phyloP scores from a whole-genome alignment of 176 grass and related monocot species.

The Puya raimondii region DNA sequence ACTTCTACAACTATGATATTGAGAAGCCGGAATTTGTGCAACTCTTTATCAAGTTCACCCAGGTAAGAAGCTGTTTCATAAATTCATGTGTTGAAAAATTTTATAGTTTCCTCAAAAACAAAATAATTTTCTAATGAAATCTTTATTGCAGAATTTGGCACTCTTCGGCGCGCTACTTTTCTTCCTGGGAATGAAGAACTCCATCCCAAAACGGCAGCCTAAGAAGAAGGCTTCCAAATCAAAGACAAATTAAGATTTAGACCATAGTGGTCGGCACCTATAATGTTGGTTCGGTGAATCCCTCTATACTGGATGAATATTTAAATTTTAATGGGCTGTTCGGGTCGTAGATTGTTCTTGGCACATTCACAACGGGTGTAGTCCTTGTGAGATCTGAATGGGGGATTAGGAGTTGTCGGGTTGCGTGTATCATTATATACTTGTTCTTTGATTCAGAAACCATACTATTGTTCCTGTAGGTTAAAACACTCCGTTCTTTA shows the following conservation, averaged over 20 bases:
- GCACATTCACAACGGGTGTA: slow-evolving; percentile 2
- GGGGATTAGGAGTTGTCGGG: background rate
- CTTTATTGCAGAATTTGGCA: slow-evolving; percentile 54
- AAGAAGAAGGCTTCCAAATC: slow-evolving; percentile 58
- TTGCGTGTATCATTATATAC: background rate
- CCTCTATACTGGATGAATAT: no score
- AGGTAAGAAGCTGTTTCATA: slow-evolving; percentile 24
- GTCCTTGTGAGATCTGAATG: slow-evolving; percentile 30
- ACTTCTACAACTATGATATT: slow-evolving; percentile 68
- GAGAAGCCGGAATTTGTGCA: slow-evolving; percentile 33
- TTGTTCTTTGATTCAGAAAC: background rate
- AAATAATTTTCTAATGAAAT: background rate
- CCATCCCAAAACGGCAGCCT: slow-evolving; percentile 54
- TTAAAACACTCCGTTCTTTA: background rate
- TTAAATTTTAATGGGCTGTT: no score
- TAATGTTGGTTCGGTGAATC: no score
- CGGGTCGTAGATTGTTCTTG: slow-evolving; percentile 27
- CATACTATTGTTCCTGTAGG: background rate
- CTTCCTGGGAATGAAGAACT: slow-evolving; percentile 89
- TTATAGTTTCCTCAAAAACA: no score
- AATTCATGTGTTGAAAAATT: no score
- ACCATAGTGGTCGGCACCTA: background rate
- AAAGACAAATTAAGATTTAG: slow-evolving; percentile 59
- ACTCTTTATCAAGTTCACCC: slow-evolving; percentile 41
- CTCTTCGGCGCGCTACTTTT: slow-evolving; percentile 74